These are phyloP conservation scores for Exophiala aquamarina DNA, from an alignment of 2,329 filamentous ascomycete genomes.

Conservation along the genomic window DNA sequence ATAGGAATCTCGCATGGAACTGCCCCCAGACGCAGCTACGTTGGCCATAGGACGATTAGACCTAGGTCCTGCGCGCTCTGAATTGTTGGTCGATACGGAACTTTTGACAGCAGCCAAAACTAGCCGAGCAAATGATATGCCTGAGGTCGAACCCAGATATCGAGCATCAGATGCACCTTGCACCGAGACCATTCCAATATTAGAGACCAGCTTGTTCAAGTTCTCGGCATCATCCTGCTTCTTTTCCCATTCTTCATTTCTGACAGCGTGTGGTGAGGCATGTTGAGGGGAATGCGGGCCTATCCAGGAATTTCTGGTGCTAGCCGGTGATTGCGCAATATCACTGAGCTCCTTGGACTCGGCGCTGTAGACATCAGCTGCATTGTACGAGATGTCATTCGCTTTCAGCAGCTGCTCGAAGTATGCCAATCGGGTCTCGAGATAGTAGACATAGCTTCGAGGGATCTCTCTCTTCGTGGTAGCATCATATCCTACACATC, in stretches of 20 bases:
- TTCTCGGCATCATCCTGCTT: slow-evolving; percentile 59
- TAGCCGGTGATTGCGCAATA: slow-evolving; percentile 15
- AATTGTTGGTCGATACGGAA: slow-evolving; percentile 58
- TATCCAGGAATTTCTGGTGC: slow-evolving; percentile 25
- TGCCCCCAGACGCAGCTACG: slow-evolving; percentile 58
- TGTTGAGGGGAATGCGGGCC: slow-evolving; percentile 15
- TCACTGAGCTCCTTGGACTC: slow-evolving; percentile 31
- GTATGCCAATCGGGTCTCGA: slow-evolving; percentile 81
- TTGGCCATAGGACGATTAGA: slow-evolving; percentile 57
- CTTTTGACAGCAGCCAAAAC: slow-evolving; percentile 92
- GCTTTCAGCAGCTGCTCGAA: slow-evolving; percentile 73
- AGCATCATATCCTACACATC: slow-evolving; percentile 93
- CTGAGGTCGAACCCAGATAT: slow-evolving; percentile 80
- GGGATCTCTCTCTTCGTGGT: slow-evolving; percentile 96
- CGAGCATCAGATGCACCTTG: slow-evolving; percentile 76
- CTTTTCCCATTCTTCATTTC: slow-evolving; percentile 30
- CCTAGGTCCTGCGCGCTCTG: slow-evolving; percentile 63
- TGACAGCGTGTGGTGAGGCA: slow-evolving; percentile 31
- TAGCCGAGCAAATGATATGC: slow-evolving; percentile 90
- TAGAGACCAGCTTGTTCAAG: slow-evolving; percentile 66
- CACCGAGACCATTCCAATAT: slow-evolving; percentile 73
- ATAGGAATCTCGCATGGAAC: slow-evolving; percentile 91
- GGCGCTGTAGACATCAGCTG: slow-evolving; percentile 66
- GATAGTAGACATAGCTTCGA: slow-evolving; percentile 88
- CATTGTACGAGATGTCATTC: slow-evolving; percentile 70